Evolutionary conservation across 352 stramenopile species (phyloP).

Genomic region (Pythium sukuiense): DNA sequence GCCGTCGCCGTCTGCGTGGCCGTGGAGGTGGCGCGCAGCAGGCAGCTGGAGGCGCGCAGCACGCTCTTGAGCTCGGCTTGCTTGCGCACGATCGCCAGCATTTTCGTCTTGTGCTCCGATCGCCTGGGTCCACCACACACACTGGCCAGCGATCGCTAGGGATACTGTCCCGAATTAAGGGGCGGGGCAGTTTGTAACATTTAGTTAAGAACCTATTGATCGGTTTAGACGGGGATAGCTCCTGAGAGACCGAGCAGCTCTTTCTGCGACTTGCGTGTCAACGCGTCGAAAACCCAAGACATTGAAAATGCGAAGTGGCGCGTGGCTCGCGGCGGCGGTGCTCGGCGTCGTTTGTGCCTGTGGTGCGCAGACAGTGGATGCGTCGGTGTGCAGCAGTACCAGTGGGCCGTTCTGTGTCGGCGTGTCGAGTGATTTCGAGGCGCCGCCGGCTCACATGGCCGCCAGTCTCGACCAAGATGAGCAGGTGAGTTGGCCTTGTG

Average conservation of each 20-base stretch:
- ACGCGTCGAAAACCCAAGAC: not conserved
- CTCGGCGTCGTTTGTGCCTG: not conserved
- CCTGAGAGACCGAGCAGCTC: too few relatives aligned
- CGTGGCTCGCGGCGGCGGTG: constrained; percentile 10
- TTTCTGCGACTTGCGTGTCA: constrained; percentile 16
- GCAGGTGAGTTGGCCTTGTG: constrained; percentile 25
- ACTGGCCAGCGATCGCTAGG: constrained; percentile 19
- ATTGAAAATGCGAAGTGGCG: constrained; percentile 2
- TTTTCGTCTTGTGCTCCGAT: constrained; percentile 28
- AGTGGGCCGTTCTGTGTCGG: constrained; percentile 64
- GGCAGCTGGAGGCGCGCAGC: constrained; percentile 39
- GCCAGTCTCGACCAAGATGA: constrained; percentile 45
- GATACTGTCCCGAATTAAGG: constrained; percentile 11
- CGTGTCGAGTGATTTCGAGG: constrained; percentile 30
- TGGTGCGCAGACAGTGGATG: not conserved
- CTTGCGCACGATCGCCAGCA: constrained; percentile 28
- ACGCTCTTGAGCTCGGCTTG: constrained; percentile 32
- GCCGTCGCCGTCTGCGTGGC: constrained; percentile 18
- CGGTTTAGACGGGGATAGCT: constrained; percentile 12
- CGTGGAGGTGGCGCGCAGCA: constrained; percentile 48
- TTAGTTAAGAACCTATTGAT: not conserved
- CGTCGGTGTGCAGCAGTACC: constrained; percentile 52
- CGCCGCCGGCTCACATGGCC: constrained; percentile 38
- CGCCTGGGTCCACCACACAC: constrained; percentile 28
- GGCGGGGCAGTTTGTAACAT: constrained; percentile 12